Evolutionary conservation across 176 grass and related monocot genomes (phyloP), one percentile per base, ranked within the genome.

Genomic region (Carex pumila): DNA sequence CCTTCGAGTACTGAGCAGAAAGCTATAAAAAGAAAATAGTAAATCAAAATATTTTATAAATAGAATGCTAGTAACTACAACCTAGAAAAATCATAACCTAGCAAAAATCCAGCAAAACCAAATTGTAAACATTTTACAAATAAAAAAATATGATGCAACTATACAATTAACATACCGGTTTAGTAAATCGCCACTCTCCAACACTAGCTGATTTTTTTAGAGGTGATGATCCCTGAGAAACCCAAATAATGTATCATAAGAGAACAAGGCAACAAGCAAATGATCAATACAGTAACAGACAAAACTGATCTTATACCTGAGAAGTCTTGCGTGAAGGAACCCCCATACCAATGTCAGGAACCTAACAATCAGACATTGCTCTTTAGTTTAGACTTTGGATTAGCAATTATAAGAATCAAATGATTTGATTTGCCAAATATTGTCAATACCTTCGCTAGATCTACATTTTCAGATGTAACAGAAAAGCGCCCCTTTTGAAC

Each of bases 401-500:
- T 61, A 87, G 43, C 2, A 83, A 21, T 34, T 3, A 55, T 13
- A 68, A 69, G 37, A 69, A 80, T n/a, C 41, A 80, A 9, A 30
- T 81, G 11, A 81, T 81, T 81, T 81, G 15, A 65, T 61, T 65
- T 49, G 4, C 39, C n/a, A 61, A 81, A 81, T 18, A 81, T 49
- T 39, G 36, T 30, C 36, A 76, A 61, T 83, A 95, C 96, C 88
- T 99, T 95, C 71, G 86, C 96, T 90, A 99, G 96, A 94, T 99
- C 96, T 0, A 99, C 90, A 79, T 94, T 99, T 85, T 99, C 96
- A 88, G 96, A 99, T 81, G 96, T 99, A 86, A 99, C 96, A 36
- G 96, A 99, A 89, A 99, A 99, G 45, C 96, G 93, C 13, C 96
- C 96, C 93, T 95, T 99, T 94, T 99, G 91, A 71, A 99, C 96